These are phyloP conservation scores for Tranzscheliella williamsii DNA, from an alignment of 1,284 basidiomycete genomes.

Conservation along the genomic window DNA sequence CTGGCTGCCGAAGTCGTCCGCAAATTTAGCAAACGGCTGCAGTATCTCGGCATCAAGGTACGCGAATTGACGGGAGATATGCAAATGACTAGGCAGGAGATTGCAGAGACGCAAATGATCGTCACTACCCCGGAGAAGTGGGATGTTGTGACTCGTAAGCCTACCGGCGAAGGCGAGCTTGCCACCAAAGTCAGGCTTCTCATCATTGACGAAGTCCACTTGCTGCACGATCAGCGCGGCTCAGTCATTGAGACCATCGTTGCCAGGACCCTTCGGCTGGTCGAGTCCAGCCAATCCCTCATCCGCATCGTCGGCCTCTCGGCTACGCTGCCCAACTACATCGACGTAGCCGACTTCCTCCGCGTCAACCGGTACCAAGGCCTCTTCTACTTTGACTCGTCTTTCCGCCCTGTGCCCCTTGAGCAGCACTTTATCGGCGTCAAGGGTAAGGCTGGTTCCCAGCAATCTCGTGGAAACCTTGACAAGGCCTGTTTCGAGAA, in stretches of 20 bases:
- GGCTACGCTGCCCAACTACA: slow-evolving; percentile 95
- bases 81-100: slow-evolving; percentile 93
- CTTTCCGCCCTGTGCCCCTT: slow-evolving; percentile 93
- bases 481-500: slow-evolving; percentile 90
- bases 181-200: slow-evolving; percentile 83
- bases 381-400: slow-evolving; percentile 98
- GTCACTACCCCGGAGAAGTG: slow-evolving; percentile 99
- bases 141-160: slow-evolving; percentile 98
- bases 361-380: slow-evolving; percentile 85
- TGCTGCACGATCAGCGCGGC: slow-evolving; percentile 95
- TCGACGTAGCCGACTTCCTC: slow-evolving; percentile 94
- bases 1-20: slow-evolving; percentile 92
- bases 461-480: slow-evolving; percentile 78
- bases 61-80: slow-evolving; percentile 98
- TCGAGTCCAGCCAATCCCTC: slow-evolving; percentile 91
- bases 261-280: slow-evolving; percentile 88
- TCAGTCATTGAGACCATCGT: slow-evolving; percentile 99
- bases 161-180: slow-evolving; percentile 92
- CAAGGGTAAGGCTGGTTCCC: slow-evolving; percentile 82
- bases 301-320: slow-evolving; percentile 99
- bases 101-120: slow-evolving; percentile 94
- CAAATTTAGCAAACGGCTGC: slow-evolving; percentile 86
- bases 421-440: slow-evolving; percentile 98
- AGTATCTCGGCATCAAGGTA: slow-evolving; percentile 84
- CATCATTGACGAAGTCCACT: slow-evolving; percentile 97